Percentiles rank a stretch among this genome's conserved stretches.
Evolutionary conservation across 768 basidiomycete species (phyloP).

Genomic region (Suillus tomentosus): DNA sequence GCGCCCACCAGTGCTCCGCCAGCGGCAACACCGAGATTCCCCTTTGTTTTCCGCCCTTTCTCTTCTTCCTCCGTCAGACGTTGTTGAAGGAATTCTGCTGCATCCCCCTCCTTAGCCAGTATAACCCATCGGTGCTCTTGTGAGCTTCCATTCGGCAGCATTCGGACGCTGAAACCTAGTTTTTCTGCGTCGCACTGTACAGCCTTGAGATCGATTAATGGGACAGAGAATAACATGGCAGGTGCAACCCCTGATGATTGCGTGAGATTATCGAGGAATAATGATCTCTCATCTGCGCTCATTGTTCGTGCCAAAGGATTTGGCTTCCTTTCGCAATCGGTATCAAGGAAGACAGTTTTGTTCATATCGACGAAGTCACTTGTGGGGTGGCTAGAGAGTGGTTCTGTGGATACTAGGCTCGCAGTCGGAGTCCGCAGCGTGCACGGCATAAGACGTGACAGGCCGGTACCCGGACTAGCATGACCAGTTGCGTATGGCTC

Average conservation of each 20-base stretch:
- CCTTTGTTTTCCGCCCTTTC: conserved; percentile 23
- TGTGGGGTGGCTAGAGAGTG: conserved; percentile 36
- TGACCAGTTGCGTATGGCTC: neutral
- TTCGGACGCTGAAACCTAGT: conserved; percentile 45
- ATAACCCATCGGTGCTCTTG: conserved; percentile 48
- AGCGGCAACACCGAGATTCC: conserved; percentile 47
- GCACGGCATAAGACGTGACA: conserved; percentile 55
- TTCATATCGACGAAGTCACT: conserved; percentile 26
- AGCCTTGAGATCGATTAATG: conserved; percentile 43
- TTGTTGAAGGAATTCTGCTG: conserved; percentile 38
- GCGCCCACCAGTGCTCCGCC: conserved; percentile 63
- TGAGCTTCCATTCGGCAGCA: conserved; percentile 34
- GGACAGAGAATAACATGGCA: conserved; percentile 53
- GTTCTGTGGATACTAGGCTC: conserved; percentile 30
- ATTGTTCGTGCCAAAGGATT: conserved; percentile 47
- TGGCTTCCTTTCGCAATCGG: conserved; percentile 18
- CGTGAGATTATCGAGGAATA: conserved; percentile 49
- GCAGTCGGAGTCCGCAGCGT: conserved; percentile 53
- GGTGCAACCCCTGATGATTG: conserved; percentile 35
- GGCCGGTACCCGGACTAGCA: conserved; percentile 1
- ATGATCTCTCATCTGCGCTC: conserved; percentile 53
- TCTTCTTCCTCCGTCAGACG: conserved; percentile 34
- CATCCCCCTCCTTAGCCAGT: conserved; percentile 51
- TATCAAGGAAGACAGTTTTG: conserved; percentile 28
- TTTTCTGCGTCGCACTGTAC: conserved; percentile 44